These are phyloP conservation scores for Fomitopsis palustris DNA, from an alignment of 1,284 basidiomycete genomes.

Conservation along the genomic window DNA sequence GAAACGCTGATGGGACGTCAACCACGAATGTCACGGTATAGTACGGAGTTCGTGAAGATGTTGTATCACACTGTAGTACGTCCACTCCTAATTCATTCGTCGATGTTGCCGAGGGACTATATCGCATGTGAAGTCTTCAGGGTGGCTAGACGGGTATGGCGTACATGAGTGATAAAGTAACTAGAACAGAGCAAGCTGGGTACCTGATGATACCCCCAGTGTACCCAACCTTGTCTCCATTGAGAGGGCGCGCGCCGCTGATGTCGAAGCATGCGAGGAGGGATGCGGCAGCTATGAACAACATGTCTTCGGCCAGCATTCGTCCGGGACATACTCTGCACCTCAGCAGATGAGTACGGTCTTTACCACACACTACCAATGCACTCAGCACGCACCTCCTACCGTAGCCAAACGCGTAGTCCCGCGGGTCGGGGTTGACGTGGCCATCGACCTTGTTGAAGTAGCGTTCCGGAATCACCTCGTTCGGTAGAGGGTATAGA, in stretches of 20 bases:
- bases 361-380: background rate
- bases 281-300: conserved; percentile 15
- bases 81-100: too few relatives aligned
- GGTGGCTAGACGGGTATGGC: background rate
- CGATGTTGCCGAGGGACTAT: background rate
- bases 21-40: too few relatives aligned
- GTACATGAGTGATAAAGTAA: background rate
- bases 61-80: too few relatives aligned
- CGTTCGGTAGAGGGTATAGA: conserved; percentile 23
- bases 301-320: conserved; percentile 10
- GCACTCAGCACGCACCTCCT: conserved; percentile 13
- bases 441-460: conserved; percentile 9
- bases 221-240: background rate
- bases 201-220: background rate
- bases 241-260: background rate
- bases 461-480: conserved; percentile 28
- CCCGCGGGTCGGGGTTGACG: conserved; percentile 20
- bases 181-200: too few relatives aligned
- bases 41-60: too few relatives aligned
- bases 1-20: too few relatives aligned
- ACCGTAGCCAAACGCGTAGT: conserved; percentile 25
- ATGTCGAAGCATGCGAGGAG: conserved; percentile 15
- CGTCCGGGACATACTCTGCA: conserved; percentile 10
- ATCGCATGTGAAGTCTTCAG: background rate
- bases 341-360: background rate